Evolutionary conservation across 768 basidiomycete genomes (phyloP), one percentile per base, ranked within the genome.

Genomic region (Panaeolus papilionaceus): DNA sequence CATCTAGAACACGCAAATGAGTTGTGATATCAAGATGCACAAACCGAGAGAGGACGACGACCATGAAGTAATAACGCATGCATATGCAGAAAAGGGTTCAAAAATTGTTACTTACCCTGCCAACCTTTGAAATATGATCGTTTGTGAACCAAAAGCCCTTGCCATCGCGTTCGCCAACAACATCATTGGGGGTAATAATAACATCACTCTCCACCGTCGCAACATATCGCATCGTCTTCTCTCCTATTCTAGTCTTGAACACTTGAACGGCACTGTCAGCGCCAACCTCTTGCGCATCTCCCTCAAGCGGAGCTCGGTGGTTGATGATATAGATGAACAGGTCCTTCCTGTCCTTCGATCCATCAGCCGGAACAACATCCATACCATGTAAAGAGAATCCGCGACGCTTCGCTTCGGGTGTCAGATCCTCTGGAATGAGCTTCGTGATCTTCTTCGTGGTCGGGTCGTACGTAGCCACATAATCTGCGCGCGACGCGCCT

Each of bases 201-300:
- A 85, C 75, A 5, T 83, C 79, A 72, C 89, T 83, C 44, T 83
- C 76, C 23, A 92, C 77, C 3, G 92, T 92, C 67, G 75, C 81
- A 33, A 92, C 75, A 71, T 92, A 86, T 4, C 75, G 79, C 64
- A 92, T 71, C 1, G 72, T 78, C 26, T 76, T 72, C 64, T 81
- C 78, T 14, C 85, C 85, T 1, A 84, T 68, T 0, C 69, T 75
- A 0, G 86, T 89, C 72, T 83, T 84, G 74, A 93, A 92, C 23
- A 94, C 81, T 73, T 94, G 92, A 26, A 94, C 78, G 64, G 81
- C 85, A 1, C 90, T 91, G 74, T 93, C 88, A 1, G 92, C 90
- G n/a, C 92, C 92, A 6, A 84, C 81, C 12, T 73, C 70, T 7
- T 67, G 71, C 0, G 85, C 76, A 12, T 76, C 80, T 58, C 54